These are phyloP conservation scores for Pholiota adiposa DNA, from an alignment of 1,284 basidiomycete genomes.

Conservation along the genomic window DNA sequence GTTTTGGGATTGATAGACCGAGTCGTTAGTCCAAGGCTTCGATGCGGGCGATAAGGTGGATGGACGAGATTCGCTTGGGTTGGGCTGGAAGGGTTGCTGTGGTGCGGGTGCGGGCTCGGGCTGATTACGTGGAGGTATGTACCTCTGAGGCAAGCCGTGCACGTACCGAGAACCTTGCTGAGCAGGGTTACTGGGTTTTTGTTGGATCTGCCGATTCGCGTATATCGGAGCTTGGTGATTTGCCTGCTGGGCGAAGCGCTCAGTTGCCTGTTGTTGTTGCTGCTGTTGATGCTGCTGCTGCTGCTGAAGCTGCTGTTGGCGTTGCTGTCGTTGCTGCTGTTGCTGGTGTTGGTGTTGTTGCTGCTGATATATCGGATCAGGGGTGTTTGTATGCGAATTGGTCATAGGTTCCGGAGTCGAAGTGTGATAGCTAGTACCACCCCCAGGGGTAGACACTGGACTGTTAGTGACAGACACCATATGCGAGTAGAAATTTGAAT, in stretches of 20 bases:
- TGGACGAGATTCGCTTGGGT: constrained; percentile 20
- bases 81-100: constrained; percentile 3
- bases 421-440: constrained; percentile 21
- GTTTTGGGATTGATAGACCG: constrained; percentile 5
- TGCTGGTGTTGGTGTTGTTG: constrained; percentile 17
- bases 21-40: constrained; percentile 22
- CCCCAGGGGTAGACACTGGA: constrained; percentile 24
- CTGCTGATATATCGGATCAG: constrained; percentile 28
- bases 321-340: constrained; percentile 18
- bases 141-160: constrained; percentile 13
- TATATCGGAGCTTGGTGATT: constrained; percentile 2
- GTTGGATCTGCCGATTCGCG: background rate
- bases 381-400: constrained; percentile 29
- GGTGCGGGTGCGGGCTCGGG: constrained; percentile 7
- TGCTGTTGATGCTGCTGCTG: constrained; percentile 14
- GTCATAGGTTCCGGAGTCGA: constrained; percentile 27
- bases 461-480: constrained; percentile 21
- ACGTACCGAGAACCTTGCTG: constrained; percentile 18
- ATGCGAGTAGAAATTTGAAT: constrained; percentile 25
- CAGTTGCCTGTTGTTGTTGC: constrained; percentile 12
- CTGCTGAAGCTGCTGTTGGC: constrained; percentile 24
- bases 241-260: constrained; percentile 5
- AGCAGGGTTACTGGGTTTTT: constrained; percentile 3
- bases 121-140: constrained; percentile 13
- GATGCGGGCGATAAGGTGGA: constrained; percentile 25